Base-by-base conservation (phyloP, 106 monocot genomes). In the Ottelia alismoides region DNA sequence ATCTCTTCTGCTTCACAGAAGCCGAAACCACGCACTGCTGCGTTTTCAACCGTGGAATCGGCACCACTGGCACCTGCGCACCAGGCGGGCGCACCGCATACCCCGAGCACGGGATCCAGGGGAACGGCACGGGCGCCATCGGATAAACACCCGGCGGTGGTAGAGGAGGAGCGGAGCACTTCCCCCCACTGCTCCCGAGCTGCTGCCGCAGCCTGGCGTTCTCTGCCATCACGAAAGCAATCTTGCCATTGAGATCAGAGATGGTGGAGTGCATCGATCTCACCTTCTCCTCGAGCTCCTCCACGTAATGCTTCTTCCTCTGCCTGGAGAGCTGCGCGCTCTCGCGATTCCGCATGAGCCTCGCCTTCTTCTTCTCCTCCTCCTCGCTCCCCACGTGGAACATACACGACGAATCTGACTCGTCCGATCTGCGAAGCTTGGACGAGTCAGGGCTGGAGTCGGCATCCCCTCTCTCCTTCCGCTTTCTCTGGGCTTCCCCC, bases 41-140 rank as follows among this genome's bases (percentile, higher is more conserved):
- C 11, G 75, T 53, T 67, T 84, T 83, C 68, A 84, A 52, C 31
- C 72, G 60, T 12, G 89, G 84, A 19, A 89, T 84, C 2, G 89
- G 84, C 25, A 89, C 67, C 56, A 84, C 64, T 11, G 82, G 87
- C 29, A 78, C 70, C 6, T 57, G 75, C 2, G 75, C 46, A 10
- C 77, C 77, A 2, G 64, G 73, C 2, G 68, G 77, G 27, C 72
- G 57, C 61, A 80, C 25, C 2, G 88, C 46, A 55, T 80, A 77
- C 19, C 65, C 71, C 20, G 62, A 25, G 54, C 54, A 76, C 11
- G 84, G 84, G 28, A 85, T 61, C 85, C 85, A 85, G 0, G 80
- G 85, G 48, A 76, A 76, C 48, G 63, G 73, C 73, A 76, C 50
- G 14, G 35, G 35, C 2, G 25, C 11, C 0, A 45, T 11, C 21